Evolutionary conservation across 106 monocot species (phyloP).

Genomic region (Posidonia australis): DNA sequence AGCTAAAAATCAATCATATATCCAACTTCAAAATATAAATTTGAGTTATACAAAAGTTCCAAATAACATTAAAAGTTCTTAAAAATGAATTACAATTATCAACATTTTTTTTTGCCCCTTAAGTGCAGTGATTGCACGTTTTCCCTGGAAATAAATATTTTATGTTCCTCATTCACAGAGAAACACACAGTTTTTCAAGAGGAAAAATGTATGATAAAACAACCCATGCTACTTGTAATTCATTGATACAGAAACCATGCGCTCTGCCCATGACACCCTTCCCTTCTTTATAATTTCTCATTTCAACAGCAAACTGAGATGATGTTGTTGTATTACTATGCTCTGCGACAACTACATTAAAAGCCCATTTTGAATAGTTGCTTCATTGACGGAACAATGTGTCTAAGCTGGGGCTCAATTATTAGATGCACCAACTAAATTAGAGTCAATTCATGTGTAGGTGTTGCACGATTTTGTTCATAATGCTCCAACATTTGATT

Average conservation of each 20-base stretch:
- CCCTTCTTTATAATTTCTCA: background rate
- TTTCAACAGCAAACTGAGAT: background rate
- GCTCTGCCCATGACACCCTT: background rate
- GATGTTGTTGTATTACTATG: slow-evolving; percentile 10
- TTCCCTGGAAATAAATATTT: no score
- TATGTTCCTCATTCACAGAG: no score
- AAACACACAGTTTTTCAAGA: no score
- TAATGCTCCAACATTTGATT: slow-evolving; percentile 98
- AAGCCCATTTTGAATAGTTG: slow-evolving; percentile 20
- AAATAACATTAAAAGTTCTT: no score
- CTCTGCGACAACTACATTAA: slow-evolving; percentile 17
- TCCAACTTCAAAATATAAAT: no score
- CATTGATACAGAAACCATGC: background rate
- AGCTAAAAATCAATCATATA: no score
- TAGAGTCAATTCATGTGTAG: slow-evolving; percentile 49
- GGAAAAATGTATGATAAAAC: background rate
- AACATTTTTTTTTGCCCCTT: no score
- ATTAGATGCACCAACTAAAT: slow-evolving; percentile 38
- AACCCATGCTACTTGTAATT: background rate
- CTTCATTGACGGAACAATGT: slow-evolving; percentile 22
- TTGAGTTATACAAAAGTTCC: no score
- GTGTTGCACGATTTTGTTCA: slow-evolving; percentile 67
- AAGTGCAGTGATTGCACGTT: no score
- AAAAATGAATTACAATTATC: no score
- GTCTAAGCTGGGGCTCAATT: slow-evolving; percentile 28